These are phyloP conservation scores for Xylariaceae sp. DNA, from an alignment of 2,329 filamentous ascomycete genomes.

Conservation along the genomic window DNA sequence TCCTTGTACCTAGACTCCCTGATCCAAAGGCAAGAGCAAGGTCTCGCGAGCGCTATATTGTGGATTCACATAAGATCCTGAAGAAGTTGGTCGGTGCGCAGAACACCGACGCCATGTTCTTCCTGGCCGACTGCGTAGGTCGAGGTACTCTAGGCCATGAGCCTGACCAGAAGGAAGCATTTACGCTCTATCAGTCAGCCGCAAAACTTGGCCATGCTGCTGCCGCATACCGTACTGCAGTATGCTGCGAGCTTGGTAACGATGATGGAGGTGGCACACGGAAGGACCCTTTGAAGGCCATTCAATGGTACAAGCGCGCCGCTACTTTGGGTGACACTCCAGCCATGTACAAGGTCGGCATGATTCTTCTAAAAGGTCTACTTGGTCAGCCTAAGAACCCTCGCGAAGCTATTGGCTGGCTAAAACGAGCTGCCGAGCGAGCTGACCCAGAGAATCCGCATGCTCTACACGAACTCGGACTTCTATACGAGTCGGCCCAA, in stretches of 20 bases:
- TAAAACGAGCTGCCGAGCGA: slow-evolving; percentile 89
- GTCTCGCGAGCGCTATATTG: slow-evolving; percentile 79
- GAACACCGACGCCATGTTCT: slow-evolving; percentile 90
- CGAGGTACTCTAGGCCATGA: slow-evolving; percentile 80
- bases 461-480: slow-evolving; percentile 85
- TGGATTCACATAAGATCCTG: slow-evolving; percentile 87
- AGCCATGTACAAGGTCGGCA: slow-evolving; percentile 98
- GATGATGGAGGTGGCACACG: slow-evolving; percentile 94
- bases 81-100: slow-evolving; percentile 82
- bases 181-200: slow-evolving; percentile 89
- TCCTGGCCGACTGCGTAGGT: slow-evolving; percentile 87
- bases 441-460: slow-evolving; percentile 93
- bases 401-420: slow-evolving; percentile 86
- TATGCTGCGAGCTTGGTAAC: slow-evolving; percentile 95
- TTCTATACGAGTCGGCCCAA: slow-evolving; percentile 69
- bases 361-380: slow-evolving; percentile 92
- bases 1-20: slow-evolving; percentile 68
- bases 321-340: slow-evolving; percentile 88
- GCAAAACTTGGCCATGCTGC: slow-evolving; percentile 87
- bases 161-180: slow-evolving; percentile 89
- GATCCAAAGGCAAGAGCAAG: slow-evolving; percentile 78
- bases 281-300: slow-evolving; percentile 89
- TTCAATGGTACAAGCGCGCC: slow-evolving; percentile 97
- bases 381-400: slow-evolving; percentile 86
- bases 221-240: slow-evolving; percentile 91